Evolutionary conservation across 495 filamentous ascomycete species (phyloP).

Genomic region (Aspergillus carlsbadensis): DNA sequence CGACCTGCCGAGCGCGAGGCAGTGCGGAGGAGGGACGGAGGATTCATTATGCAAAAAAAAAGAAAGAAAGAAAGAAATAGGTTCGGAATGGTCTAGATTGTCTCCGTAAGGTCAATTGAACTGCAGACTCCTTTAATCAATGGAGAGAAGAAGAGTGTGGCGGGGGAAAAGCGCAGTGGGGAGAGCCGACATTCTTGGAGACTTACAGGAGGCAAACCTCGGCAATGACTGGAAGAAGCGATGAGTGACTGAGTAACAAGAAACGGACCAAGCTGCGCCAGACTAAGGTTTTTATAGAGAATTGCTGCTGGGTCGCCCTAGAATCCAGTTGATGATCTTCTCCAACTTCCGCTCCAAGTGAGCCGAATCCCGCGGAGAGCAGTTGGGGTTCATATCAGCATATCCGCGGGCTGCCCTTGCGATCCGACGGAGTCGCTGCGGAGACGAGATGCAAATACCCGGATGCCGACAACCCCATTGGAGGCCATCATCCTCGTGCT

Average conservation of each 20-base stretch:
- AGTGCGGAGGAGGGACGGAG: conserved; percentile 35
- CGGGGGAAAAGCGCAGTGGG: conserved; percentile 1
- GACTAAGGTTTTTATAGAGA: not conserved
- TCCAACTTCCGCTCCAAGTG: not conserved
- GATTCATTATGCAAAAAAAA: conserved; percentile 31
- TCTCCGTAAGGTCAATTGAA: not conserved
- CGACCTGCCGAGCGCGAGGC: conserved; percentile 32
- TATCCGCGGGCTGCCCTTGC: conserved; percentile 8
- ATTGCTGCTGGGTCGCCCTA: not conserved
- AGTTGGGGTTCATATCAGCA: not conserved
- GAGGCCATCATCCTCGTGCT: not conserved
- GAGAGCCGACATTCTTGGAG: not conserved
- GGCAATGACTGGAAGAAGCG: conserved; percentile 13
- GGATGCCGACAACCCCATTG: conserved; percentile 1
- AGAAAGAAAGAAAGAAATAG: not conserved
- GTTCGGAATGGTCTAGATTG: too few relatives aligned
- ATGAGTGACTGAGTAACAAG: not conserved
- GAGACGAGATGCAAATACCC: conserved; percentile 14
- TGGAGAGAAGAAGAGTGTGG: not conserved
- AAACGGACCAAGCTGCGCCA: not conserved
- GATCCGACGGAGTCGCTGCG: conserved; percentile 17
- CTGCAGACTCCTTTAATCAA: not conserved
- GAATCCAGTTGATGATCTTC: not conserved
- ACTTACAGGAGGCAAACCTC: conserved; percentile 9
- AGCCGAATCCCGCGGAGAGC: conserved; percentile 16